These are phyloP conservation scores for Cordyceps tenuipes DNA, from an alignment of 2,329 filamentous ascomycete species.

Conservation along the genomic window DNA sequence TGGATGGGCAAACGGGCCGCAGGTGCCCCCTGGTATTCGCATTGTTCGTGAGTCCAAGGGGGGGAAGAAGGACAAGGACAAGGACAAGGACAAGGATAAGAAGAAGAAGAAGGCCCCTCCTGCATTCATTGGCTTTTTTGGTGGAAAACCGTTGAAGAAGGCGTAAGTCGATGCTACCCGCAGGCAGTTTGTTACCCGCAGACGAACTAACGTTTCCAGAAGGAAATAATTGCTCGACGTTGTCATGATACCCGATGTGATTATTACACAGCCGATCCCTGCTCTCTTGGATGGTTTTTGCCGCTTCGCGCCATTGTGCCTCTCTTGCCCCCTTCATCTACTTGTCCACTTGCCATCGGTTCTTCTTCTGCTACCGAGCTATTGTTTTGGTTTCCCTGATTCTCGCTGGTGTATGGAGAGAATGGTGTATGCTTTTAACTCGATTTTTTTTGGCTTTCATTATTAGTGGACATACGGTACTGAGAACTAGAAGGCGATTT, in stretches of 20 bases:
- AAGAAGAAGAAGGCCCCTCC: constrained; percentile 18
- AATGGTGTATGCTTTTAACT: not conserved
- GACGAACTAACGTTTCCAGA: not conserved
- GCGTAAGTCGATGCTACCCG: constrained; percentile 18
- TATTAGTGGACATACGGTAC: constrained; percentile 1
- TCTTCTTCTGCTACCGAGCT: not conserved
- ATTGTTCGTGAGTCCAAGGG: constrained; percentile 16
- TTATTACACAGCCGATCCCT: not conserved
- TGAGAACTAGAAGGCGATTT: constrained; percentile 4
- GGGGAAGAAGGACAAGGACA: constrained; percentile 19
- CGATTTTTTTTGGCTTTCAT: not conserved
- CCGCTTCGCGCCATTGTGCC: not conserved
- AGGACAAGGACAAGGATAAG: constrained; percentile 13
- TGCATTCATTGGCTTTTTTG: constrained; percentile 19
- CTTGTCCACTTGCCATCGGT: not conserved
- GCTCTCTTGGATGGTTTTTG: not conserved
- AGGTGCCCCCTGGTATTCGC: constrained; percentile 16
- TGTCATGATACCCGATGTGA: not conserved
- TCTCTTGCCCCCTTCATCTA: not conserved
- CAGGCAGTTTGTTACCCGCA: not conserved
- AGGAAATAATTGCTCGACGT: constrained; percentile 2
- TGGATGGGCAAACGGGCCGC: constrained; percentile 14
- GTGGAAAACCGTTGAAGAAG: constrained; percentile 22
- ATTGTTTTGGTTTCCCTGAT: not conserved
- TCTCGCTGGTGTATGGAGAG: not conserved